These are phyloP conservation scores for Leucaena leucocephala DNA, from an alignment of 306 rosid species.

Conservation along the genomic window DNA sequence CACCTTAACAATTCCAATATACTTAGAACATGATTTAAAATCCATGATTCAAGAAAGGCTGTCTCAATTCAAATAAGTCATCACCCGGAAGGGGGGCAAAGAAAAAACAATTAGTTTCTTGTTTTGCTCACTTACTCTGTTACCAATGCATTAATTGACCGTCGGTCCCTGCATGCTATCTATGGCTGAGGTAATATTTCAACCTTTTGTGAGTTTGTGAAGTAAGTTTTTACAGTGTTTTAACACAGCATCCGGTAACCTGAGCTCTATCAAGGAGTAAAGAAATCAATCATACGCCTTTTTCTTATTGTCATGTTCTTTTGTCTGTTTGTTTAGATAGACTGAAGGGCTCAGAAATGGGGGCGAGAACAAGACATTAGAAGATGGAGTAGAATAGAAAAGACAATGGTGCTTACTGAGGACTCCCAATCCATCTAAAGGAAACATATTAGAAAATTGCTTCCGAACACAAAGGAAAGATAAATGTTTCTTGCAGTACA, in stretches of 20 bases:
- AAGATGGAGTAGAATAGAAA: not conserved
- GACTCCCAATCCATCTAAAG: not conserved
- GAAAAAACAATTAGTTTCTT: too few relatives aligned
- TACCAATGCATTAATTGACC: not conserved
- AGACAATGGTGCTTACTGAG: not conserved
- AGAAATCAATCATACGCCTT: not conserved
- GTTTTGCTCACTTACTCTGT: not conserved
- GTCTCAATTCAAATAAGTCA: conserved; percentile 13
- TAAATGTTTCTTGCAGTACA: not conserved
- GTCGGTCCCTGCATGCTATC: not conserved
- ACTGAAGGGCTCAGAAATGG: not conserved
- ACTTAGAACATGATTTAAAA: conserved; percentile 1
- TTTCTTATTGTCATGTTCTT: not conserved
- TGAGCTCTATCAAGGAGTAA: not conserved
- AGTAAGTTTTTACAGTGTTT: not conserved
- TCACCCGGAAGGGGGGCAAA: not conserved
- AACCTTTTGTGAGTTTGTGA: not conserved
- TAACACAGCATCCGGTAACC: not conserved
- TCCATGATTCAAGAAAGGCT: not conserved
- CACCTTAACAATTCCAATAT: conserved; percentile 1
- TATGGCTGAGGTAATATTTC: conserved; percentile 1
- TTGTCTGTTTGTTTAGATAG: not conserved
- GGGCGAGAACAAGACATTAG: not conserved
- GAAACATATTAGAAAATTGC: not conserved
- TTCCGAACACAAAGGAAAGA: not conserved